Conservation (phyloP, 352 stramenopile species). For the Thraustochytrium sp. region DNA sequence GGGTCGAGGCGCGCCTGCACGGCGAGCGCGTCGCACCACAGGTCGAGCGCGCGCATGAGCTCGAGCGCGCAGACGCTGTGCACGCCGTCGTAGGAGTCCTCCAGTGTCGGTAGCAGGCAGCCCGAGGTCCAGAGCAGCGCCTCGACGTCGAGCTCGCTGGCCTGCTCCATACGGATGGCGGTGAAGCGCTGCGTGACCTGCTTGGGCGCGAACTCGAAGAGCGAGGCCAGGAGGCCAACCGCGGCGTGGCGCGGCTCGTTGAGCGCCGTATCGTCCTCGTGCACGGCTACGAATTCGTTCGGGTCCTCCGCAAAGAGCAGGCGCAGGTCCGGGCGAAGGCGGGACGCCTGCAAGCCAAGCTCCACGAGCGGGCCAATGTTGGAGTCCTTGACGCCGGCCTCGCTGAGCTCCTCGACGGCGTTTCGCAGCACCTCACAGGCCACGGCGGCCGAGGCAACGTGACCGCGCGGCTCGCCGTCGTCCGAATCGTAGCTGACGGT, state of each 20-base stretch:
- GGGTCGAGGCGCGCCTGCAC: neutral
- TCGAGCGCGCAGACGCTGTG: neutral
- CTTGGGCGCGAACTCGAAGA: constrained; percentile 12
- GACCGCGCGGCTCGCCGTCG: constrained; percentile 6
- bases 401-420: neutral
- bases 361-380: neutral
- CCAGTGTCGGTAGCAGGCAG: neutral
- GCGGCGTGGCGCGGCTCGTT: constrained; percentile 7
- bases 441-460: neutral
- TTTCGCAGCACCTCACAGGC: neutral
- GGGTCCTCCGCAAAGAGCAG: constrained; percentile 19
- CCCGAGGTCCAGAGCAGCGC: neutral
- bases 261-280: constrained; percentile 18
- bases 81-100: neutral
- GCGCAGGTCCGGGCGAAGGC: neutral
- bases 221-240: neutral
- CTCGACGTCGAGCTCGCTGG: constrained; percentile 9
- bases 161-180: neutral
- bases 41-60: neutral
- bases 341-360: neutral
- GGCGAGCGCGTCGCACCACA: neutral
- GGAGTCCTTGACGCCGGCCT: neutral
- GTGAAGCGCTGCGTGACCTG: neutral
- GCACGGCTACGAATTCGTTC: constrained; percentile 32
- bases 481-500: constrained; percentile 19